Percentiles rank a stretch among this genome's conserved stretches.
phyloP scores from a whole-genome alignment of 2,329 filamentous ascomycete species.

The Ascochyta viciae-villosae region DNA sequence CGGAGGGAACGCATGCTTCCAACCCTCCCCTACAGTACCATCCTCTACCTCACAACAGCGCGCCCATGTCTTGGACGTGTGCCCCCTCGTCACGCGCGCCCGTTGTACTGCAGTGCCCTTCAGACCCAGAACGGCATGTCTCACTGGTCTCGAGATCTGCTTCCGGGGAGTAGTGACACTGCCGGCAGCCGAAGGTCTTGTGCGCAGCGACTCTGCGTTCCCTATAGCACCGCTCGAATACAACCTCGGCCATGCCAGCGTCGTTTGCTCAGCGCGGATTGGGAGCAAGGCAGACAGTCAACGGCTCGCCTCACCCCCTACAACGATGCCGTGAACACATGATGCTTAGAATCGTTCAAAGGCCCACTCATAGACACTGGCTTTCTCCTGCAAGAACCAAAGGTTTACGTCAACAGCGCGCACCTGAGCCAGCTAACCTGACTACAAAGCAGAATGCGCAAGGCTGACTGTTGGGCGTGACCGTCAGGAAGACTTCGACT shows the following conservation, averaged over 20 bases:
- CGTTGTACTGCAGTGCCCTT: slow-evolving; percentile 8
- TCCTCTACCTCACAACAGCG: slow-evolving; percentile 2
- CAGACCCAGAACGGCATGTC: slow-evolving; percentile 5
- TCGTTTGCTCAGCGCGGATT: background rate
- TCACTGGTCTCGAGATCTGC: slow-evolving; percentile 15
- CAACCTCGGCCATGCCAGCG: background rate
- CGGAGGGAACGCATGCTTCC: no score
- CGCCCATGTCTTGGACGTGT: slow-evolving; percentile 1
- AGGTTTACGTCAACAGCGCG: background rate
- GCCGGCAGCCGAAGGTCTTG: slow-evolving; percentile 11
- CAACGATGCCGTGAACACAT: background rate
- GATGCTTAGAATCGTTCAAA: background rate
- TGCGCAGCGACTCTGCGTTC: background rate
- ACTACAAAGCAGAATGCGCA: background rate
- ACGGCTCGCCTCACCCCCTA: background rate
- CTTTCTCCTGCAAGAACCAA: background rate
- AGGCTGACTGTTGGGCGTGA: background rate
- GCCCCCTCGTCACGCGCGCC: background rate
- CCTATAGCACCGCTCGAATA: background rate
- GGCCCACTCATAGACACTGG: background rate
- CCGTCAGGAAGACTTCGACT: background rate
- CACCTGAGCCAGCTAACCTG: slow-evolving; percentile 13
- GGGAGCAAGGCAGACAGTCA: background rate
- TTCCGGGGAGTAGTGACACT: slow-evolving; percentile 8
- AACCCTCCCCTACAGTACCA: background rate